Conservation (phyloP, 176 grass and related monocot genomes). For the Bonia amplexicaulis region DNA sequence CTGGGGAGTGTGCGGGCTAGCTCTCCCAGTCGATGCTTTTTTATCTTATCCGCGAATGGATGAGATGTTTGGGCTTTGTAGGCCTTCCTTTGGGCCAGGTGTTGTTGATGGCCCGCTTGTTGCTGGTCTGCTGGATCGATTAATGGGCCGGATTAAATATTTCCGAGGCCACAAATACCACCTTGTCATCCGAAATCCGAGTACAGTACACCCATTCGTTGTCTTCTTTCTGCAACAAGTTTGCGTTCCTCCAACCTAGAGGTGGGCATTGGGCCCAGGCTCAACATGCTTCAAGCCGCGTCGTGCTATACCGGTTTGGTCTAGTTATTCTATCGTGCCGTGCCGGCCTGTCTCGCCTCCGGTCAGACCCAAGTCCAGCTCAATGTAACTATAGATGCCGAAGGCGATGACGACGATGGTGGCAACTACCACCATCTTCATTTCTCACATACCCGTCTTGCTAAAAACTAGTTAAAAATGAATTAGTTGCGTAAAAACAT, state of each 20-base stretch:
- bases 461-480: too few relatives aligned
- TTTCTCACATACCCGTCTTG: too few relatives aligned
- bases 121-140: too few relatives aligned
- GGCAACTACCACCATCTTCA: too few relatives aligned
- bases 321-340: rapidly evolving
- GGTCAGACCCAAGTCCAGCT: too few relatives aligned
- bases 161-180: neutral
- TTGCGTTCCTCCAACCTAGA: neutral
- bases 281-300: too few relatives aligned
- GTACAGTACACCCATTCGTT: neutral
- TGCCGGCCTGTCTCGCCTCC: rapidly evolving
- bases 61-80: neutral
- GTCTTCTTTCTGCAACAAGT: neutral
- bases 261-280: too few relatives aligned
- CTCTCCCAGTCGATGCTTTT: neutral
- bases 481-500: too few relatives aligned
- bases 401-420: too few relatives aligned
- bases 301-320: too few relatives aligned
- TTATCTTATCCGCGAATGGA: conserved; percentile 36
- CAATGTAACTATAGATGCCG: too few relatives aligned
- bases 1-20: conserved; percentile 19
- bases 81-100: neutral
- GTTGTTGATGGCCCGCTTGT: neutral
- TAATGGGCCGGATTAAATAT: neutral
- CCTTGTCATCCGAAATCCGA: too few relatives aligned